phyloP scores from a whole-genome alignment of 495 filamentous ascomycete genomes.

The Melanomma pulvis-pyrius region DNA sequence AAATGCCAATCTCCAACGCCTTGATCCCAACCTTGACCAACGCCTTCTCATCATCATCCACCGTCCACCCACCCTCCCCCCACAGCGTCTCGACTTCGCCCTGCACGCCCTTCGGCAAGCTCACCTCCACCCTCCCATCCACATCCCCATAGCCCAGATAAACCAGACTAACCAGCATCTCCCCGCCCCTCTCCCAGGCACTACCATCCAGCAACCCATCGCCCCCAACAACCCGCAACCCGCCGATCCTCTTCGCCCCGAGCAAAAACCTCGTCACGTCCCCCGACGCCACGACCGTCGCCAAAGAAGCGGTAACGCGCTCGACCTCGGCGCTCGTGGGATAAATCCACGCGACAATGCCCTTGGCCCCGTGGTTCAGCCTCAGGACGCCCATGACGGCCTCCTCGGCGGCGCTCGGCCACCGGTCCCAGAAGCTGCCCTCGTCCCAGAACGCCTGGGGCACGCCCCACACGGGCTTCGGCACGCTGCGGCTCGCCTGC shows the following conservation, averaged over 20 bases:
- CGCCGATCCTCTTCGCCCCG: slow-evolving; percentile 30
- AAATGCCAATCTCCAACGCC: slow-evolving; percentile 10
- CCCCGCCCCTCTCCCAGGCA: slow-evolving; percentile 12
- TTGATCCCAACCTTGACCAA: not conserved
- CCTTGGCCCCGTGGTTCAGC: slow-evolving; percentile 66
- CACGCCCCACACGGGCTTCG: slow-evolving; percentile 61
- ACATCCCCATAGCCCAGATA: slow-evolving; percentile 9
- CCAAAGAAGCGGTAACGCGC: slow-evolving; percentile 41
- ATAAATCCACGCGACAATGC: slow-evolving; percentile 55
- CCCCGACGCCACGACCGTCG: not conserved
- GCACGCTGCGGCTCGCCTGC: slow-evolving; percentile 36
- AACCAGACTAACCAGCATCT: slow-evolving; percentile 22
- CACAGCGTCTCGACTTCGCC: not conserved
- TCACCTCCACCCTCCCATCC: slow-evolving; percentile 1
- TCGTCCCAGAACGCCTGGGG: slow-evolving; percentile 67
- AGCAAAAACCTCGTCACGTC: slow-evolving; percentile 51
- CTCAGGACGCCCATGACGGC: slow-evolving; percentile 62
- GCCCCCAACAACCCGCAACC: slow-evolving; percentile 12
- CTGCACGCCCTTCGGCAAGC: not conserved
- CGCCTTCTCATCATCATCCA: not conserved
- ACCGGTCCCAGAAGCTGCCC: slow-evolving; percentile 60
- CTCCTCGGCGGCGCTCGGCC: slow-evolving; percentile 59
- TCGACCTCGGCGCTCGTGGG: slow-evolving; percentile 51
- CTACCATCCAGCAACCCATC: slow-evolving; percentile 27
- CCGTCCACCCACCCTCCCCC: slow-evolving; percentile 18